Base-by-base conservation (phyloP, 1,139 yeast genomes). In the Hanseniaspora uvarum region DNA sequence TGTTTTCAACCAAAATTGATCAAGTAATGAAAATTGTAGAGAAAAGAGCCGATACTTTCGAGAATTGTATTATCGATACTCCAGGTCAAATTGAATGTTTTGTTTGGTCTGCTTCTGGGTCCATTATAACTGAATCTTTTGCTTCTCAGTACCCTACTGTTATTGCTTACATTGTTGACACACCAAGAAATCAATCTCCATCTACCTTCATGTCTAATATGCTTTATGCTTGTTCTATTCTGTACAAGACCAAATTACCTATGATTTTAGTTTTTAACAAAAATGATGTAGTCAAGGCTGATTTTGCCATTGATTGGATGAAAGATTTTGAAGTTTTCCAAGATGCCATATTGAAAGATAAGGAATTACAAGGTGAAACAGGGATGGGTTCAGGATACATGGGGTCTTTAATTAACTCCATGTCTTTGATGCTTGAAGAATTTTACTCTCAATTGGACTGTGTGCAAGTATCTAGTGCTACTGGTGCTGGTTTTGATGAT, bases 71-170 rank as follows among this genome's bases (percentile, higher is more conserved):
- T 47, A 78, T 92, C 52, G 99, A 94, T 68, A 94, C 99, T 0
- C 99, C 99, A 0, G 99, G 99, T 7, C 99, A 94, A 69, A 94
- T 94, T 58, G 98, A 92, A 68, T 87, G 96, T 70, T 92, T 92
- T 66, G 88, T 92, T 52, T 85, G 94, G 95, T 83, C 95, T 48
- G 98, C 98, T 0, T 86, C 96, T 47, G 99, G 99, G 10, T 78
- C 96, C 21, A 94, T 94, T 58, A 86, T 94, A 56, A 89, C 97
- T 0, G 98, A 94, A 67, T 89, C 97, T 0, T 85, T 94, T 70
- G 98, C 98, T 1, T 86, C 95, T 1, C 80, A 94, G 2, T 87
- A 87, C 67, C 99, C 99, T 5, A 92, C 98, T 0, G 87, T 92
- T 38, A 79, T 94, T 59, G 97, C 97, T 0, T 94, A 94, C 66